Conservation (phyloP, 2,329 filamentous ascomycete genomes). For the Elsinoe necatrix region DNA sequence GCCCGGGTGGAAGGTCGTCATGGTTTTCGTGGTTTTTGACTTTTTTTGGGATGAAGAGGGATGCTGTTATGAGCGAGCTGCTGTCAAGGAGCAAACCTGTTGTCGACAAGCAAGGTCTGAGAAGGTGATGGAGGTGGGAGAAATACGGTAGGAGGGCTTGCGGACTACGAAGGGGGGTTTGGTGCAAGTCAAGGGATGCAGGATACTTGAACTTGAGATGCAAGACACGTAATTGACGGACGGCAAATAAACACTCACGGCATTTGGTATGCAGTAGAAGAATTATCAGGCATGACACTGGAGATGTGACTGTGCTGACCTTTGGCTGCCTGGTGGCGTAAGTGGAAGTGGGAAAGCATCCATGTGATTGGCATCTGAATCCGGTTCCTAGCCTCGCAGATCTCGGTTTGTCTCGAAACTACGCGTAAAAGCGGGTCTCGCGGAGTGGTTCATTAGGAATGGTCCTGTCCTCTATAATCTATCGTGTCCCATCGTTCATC, state of each 20-base stretch:
- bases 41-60: not conserved
- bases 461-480: not conserved
- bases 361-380: not conserved
- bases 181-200: not conserved
- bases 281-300: not conserved
- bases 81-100: no score
- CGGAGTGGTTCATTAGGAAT: not conserved
- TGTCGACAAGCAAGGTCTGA: no score
- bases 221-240: no score
- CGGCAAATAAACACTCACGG: no score
- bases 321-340: not conserved
- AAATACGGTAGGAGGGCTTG: not conserved
- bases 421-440: not conserved
- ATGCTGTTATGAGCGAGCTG: no score
- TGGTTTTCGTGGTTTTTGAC: not conserved
- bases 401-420: not conserved
- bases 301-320: not conserved
- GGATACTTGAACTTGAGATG: not conserved
- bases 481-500: not conserved
- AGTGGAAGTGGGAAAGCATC: not conserved
- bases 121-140: not conserved
- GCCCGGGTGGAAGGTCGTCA: conserved; percentile 11
- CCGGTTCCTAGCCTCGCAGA: not conserved
- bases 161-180: no score
- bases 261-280: not conserved